Conservation (phyloP, 805 yeast genomes). For the Yarrowia porcina region DNA sequence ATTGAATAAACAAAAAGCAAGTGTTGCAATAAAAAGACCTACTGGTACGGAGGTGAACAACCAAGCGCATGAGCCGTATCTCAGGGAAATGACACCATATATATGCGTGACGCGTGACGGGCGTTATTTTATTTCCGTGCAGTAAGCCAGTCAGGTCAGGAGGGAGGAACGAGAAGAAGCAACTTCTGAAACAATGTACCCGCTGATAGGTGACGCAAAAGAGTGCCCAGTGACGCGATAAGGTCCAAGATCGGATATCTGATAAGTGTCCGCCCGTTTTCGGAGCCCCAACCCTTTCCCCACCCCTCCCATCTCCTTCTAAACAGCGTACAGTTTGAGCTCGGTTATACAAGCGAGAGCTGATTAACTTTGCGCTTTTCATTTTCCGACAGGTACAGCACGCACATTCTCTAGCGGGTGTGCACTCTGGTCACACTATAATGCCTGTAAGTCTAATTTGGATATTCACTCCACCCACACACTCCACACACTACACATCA, state of each 20-base stretch:
- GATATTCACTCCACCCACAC: constrained; percentile 16
- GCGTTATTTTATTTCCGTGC: neutral
- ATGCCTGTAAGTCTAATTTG: constrained; percentile 1
- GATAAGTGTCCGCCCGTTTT: neutral
- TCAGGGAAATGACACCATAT: neutral
- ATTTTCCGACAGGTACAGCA: constrained; percentile 15
- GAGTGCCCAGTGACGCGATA: too few species aligned
- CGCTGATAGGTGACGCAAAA: neutral
- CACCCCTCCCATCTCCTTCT: too few species aligned
- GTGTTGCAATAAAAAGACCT: neutral
- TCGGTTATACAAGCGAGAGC: constrained; percentile 3
- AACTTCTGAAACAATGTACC: neutral
- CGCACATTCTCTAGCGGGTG: constrained; percentile 3
- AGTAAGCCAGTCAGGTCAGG: neutral
- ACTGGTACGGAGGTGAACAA: too few species aligned
- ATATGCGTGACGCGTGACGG: neutral
- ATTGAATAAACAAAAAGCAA: neutral
- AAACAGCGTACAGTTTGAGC: neutral
- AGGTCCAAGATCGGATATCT: neutral
- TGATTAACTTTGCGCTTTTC: constrained; percentile 9
- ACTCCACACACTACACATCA: neutral
- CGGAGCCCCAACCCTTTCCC: too few species aligned
- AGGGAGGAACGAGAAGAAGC: neutral
- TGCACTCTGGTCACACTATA: constrained; percentile 3
- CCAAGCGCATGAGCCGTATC: neutral